Evolutionary conservation across 75 land plant species (phyloP).

Genomic region (Cryptomeria japonica): DNA sequence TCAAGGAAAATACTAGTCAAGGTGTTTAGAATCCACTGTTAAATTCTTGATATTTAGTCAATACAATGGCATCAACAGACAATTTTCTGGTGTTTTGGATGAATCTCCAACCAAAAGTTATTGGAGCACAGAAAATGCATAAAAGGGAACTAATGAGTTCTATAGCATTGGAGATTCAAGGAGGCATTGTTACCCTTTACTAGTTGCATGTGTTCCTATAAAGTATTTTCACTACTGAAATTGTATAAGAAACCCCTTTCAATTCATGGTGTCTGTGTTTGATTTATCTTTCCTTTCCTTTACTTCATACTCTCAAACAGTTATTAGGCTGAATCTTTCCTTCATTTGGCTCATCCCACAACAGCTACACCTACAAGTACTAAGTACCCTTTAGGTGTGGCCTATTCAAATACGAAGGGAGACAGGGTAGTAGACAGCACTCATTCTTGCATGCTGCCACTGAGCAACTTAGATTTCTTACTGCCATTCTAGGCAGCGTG

Average conservation of each 20-base stretch:
- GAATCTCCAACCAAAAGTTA: background rate
- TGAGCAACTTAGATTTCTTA: too few species aligned
- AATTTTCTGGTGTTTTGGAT: background rate
- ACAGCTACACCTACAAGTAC: too few species aligned
- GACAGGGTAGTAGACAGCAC: too few species aligned
- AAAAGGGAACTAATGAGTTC: background rate
- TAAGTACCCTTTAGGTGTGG: too few species aligned
- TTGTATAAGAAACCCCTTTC: background rate
- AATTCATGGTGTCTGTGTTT: background rate
- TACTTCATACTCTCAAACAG: background rate
- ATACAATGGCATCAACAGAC: background rate
- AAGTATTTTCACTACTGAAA: background rate
- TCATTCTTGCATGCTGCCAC: too few species aligned
- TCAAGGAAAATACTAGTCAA: background rate
- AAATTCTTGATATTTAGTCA: background rate
- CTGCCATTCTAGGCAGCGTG: too few species aligned
- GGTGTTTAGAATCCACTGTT: background rate
- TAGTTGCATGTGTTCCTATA: background rate
- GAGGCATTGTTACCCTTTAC: background rate
- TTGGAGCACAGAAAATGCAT: background rate
- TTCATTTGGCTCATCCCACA: too few species aligned
- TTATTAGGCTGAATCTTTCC: background rate
- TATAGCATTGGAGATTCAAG: background rate
- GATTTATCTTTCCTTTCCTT: background rate
- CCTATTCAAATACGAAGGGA: too few species aligned